Base-by-base conservation (phyloP, 768 basidiomycete genomes). In the Boletus vermiculosoides region DNA sequence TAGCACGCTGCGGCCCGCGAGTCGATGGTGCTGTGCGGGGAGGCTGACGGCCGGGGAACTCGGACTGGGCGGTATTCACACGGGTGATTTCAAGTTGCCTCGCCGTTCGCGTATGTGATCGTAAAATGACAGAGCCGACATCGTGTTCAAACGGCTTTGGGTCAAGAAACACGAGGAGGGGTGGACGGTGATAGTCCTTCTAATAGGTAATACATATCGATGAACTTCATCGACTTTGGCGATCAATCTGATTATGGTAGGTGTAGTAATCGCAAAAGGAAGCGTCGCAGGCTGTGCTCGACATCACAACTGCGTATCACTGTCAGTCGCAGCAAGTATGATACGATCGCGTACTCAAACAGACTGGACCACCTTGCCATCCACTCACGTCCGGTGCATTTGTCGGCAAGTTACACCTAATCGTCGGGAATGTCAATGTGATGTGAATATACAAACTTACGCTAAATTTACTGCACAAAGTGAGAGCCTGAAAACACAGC, bases 191-290 rank as follows among this genome's bases (percentile, higher is more conserved):
- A 25, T 25, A 5, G 25, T 25, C 25, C 25, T 9, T 20, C 39
- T 22, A 41, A 41, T 13, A 12, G 40, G 16, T 37, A 18, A 37
- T 37, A 13, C 44, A 9, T 2, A 6, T n/a, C 10, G 34, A 37
- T 18, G 34, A 23, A 36, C 18, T 16, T 15, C 10, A 20, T 20
- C 46, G 8, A 22, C 33, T 12, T 11, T 30, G 49, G 22, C 25
- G 58, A 60, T 60, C 54, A 36, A 50, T 10, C 62, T 49, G 15
- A 33, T 53, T 63, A 54, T 60, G 62, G 62, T 36, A 60, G 41
- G 62, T 44, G 45, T 52, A 50, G 49, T 42, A 42, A 33, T 56
- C 20, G 40, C 5, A 44, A 11, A n/a, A 16, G 18, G 54, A 54
- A 28, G 31, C 30, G 30, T 13, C 31, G 11, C n/a, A 18, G 23